Evolutionary conservation across 1,139 yeast species (phyloP), one percentile per base, ranked within the genome.

Genomic region (Taphrina communis): DNA sequence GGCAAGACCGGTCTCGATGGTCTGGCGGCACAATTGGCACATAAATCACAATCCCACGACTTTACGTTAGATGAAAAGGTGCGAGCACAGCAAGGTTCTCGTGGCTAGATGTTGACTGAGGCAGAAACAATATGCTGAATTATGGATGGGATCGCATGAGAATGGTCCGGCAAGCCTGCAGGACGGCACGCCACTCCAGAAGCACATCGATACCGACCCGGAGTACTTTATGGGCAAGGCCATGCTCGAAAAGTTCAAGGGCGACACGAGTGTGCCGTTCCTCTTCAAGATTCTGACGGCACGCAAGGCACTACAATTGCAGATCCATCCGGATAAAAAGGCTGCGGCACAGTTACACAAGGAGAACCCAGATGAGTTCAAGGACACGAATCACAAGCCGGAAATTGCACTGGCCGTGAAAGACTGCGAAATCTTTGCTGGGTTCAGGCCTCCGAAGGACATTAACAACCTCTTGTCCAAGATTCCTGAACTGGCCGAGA

Each of bases 101-200:
- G 11, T 31, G n/a, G 17, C 42, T 53, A 14, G 9, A 25, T 6
- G 2, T 14, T 53, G 42, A 53, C 25, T 8, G 25, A 19, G 11
- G 12, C 35, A 53, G 46, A 60, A 42, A 44, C 65, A 60, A 44
- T 62, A 67, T 35, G 36, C 62, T 9, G 60, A 80, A 77, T 83
- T 94, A 74, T 94, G 99, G 99, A 94, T 94, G 99, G 99, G 99
- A 39, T 92, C 98, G 39, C 99, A 94, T 77, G 95, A 96, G 63
- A 92, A 90, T 14, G 97, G 98, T 21, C 88, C 97, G n/a, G 80
- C 80, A 67, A 84, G 85, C 57, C 83, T 84, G 21, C 84, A 82
- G 39, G 79, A 82, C 48, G 86, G 86, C 51, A 80, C 83, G 73
- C 77, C 83, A 36, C 83, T 94, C 76, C 84, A 93, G 72, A 90